Percentiles rank a stretch among this genome's conserved stretches.
Evolutionary conservation across 257 asterid species (phyloP).

Genomic region (Solanum pimpinellifolium): DNA sequence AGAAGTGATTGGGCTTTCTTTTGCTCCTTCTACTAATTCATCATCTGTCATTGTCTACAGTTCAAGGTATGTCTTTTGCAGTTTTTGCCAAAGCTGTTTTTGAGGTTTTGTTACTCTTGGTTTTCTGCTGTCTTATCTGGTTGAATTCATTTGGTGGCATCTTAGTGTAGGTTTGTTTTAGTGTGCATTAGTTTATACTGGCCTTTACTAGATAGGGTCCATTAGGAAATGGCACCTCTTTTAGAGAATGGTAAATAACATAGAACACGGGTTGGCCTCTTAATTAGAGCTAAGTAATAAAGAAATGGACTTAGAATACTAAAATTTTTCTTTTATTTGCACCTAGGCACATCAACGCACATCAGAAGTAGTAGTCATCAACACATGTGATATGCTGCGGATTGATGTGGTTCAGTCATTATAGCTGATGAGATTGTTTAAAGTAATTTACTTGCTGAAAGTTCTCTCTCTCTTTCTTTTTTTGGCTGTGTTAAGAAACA

Average conservation of each 20-base stretch:
- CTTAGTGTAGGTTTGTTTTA: neutral
- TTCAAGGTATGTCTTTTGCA: conserved; percentile 49
- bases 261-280: neutral
- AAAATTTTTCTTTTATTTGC: neutral
- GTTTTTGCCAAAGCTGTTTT: neutral
- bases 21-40: conserved; percentile 60
- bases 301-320: neutral
- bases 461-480: neutral
- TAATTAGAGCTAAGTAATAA: neutral
- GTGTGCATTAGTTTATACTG: neutral
- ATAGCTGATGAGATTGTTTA: neutral
- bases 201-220: neutral
- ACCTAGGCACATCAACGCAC: neutral
- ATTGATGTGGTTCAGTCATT: neutral
- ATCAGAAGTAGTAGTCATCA: neutral
- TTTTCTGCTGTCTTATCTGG: neutral
- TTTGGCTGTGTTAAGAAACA: neutral
- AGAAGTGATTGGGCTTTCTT: conserved; percentile 91
- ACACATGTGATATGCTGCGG: neutral
- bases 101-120: neutral
- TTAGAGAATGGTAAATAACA: neutral
- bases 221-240: neutral
- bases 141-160: neutral
- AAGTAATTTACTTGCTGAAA: neutral
- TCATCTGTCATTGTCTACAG: conserved; percentile 80